Percentiles rank a stretch among this genome's conserved stretches.
These are phyloP conservation scores for Pseudogymnoascus sp. DNA, from an alignment of 2,329 filamentous ascomycete genomes.

Conservation along the genomic window DNA sequence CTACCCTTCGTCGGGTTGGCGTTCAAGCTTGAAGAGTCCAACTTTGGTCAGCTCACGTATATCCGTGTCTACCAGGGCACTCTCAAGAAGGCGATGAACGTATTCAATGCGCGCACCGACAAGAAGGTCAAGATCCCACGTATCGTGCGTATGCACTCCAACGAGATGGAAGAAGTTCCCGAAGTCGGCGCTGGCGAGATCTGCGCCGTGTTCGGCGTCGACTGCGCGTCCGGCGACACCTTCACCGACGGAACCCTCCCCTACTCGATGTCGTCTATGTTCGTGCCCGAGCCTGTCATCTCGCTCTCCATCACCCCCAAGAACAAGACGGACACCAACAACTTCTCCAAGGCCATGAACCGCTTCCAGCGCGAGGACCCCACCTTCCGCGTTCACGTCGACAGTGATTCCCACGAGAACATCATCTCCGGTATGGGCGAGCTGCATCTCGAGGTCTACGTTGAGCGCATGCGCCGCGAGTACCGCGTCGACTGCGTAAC, in stretches of 20 bases:
- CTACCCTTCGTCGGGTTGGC: slow-evolving; percentile 91
- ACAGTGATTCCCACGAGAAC: slow-evolving; percentile 87
- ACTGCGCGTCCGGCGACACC: slow-evolving; percentile 95
- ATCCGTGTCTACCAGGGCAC: slow-evolving; percentile 96
- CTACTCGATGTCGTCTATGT: slow-evolving; percentile 98
- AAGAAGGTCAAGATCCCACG: slow-evolving; percentile 96
- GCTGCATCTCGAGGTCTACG: slow-evolving; percentile 91
- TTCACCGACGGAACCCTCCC: slow-evolving; percentile 91
- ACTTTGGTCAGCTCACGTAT: slow-evolving; percentile 96
- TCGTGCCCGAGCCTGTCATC: slow-evolving; percentile 95
- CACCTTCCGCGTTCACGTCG: slow-evolving; percentile 91
- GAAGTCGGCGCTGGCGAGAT: slow-evolving; percentile 96
- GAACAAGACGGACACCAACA: slow-evolving; percentile 80
- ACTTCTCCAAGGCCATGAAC: slow-evolving; percentile 98
- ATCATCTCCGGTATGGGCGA: slow-evolving; percentile 99
- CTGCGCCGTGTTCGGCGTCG: slow-evolving; percentile 95
- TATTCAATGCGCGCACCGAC: slow-evolving; percentile 89
- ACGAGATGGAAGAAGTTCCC: slow-evolving; percentile 95
- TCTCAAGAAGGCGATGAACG: slow-evolving; percentile 78
- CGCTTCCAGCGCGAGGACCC: slow-evolving; percentile 98
- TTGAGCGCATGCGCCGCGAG: slow-evolving; percentile 93
- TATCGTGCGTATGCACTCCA: slow-evolving; percentile 98
- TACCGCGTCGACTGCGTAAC: slow-evolving; percentile 94
- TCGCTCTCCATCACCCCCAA: slow-evolving; percentile 97
- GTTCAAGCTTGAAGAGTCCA: slow-evolving; percentile 98